Evolutionary conservation across 116 monocot genomes (phyloP), one percentile per base, ranked within the genome.

Genomic region (Posidonia oceanica): DNA sequence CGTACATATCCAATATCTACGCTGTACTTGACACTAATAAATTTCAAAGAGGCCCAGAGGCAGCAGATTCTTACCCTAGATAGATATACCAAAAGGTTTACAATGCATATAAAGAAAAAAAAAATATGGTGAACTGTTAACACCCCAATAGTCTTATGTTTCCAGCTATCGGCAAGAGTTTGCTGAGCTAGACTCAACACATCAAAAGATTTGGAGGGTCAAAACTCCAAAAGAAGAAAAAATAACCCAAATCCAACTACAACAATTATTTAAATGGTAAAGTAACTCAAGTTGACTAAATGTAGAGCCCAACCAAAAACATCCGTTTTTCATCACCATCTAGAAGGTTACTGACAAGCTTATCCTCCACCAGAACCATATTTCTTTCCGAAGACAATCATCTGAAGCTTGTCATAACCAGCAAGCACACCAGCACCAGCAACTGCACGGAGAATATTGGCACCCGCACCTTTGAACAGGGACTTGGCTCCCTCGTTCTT

Each of bases 331-430:
- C 61, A 61, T 72, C 62, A 62, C 59, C 40, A 36, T 59, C 72
- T 61, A 40, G 11, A 51, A 61, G 51, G 41, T 3, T 22, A 61
- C 5, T 39, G 51, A 8, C 44, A 21, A 18, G 7, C 71, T 61
- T 61, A 51, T 41, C 54, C 75, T 12, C 82, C 78, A 15, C 77
- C 77, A 41, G 82, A 78, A 13, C 78, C 78, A 68, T 82, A 82
- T 52, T 74, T 74, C 66, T 74, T 74, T 37, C 74, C 74, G 12
- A 74, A 74, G 10, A 74, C 66, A 15, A 82, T 14, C 40, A 82
- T 36, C 75, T 82, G 82, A 39, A 82, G 71, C 75, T 82, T 78
- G 78, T 82, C 82, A 68, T 82, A 82, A 15, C 78, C 78, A 16
- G 82, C 69, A 29, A 82, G 75, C 37, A 83, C 78, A 74, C 74